These are phyloP conservation scores for Candida dubliniensis DNA, from an alignment of 1,139 yeast genomes.

Conservation along the genomic window DNA sequence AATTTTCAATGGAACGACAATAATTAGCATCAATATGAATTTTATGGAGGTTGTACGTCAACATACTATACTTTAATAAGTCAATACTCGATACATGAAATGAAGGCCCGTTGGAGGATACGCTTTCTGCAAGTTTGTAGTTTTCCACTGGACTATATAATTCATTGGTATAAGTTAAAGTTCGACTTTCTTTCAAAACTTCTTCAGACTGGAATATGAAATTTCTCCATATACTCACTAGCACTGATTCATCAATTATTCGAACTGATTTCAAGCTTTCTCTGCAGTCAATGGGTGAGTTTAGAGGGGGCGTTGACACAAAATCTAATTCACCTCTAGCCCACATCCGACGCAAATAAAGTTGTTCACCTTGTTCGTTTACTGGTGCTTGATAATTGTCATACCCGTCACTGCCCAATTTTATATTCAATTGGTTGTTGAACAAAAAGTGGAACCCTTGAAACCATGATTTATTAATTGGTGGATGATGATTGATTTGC, in stretches of 20 bases:
- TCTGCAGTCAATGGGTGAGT: conserved; percentile 27
- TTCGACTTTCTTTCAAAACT: conserved; percentile 30
- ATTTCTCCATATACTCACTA: conserved; percentile 47
- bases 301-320: conserved; percentile 19
- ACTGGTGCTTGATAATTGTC: conserved; percentile 77
- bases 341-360: conserved; percentile 75
- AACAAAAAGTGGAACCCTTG: conserved; percentile 67
- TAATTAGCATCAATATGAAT: conserved; percentile 72
- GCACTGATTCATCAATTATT: conserved; percentile 33
- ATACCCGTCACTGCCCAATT: conserved; percentile 73
- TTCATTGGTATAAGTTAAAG: conserved; percentile 39
- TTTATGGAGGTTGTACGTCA: conserved; percentile 78
- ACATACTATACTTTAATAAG: conserved; percentile 56
- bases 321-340: conserved; percentile 62
- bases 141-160: conserved; percentile 14
- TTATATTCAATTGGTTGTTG: conserved; percentile 50
- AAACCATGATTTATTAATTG: conserved; percentile 7
- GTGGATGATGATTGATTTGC: conserved; percentile 7
- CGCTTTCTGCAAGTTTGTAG: background rate
- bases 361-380: conserved; percentile 19
- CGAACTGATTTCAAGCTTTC: conserved; percentile 46
- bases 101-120: background rate
- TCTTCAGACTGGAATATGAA: conserved; percentile 18
- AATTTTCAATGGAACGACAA: conserved; percentile 52
- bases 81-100: conserved; percentile 12